Conservation (phyloP, 169 alveolate species). For the Neospora caninum region DNA sequence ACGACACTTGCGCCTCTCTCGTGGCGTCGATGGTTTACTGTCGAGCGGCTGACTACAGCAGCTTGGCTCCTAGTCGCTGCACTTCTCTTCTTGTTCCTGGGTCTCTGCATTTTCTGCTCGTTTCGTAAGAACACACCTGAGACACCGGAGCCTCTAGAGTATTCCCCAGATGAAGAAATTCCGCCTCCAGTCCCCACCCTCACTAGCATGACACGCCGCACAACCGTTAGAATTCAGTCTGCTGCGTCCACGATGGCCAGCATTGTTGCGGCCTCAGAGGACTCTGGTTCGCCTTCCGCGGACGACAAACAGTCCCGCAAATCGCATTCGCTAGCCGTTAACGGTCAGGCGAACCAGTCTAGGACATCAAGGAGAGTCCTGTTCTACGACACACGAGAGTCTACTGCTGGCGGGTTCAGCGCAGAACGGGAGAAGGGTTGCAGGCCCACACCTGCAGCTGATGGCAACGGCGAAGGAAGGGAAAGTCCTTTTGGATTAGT, state of each 20-base stretch:
- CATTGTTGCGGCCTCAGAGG: not conserved
- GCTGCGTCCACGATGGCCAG: not conserved
- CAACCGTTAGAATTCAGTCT: not conserved
- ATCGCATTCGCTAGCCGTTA: not conserved
- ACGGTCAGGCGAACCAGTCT: not conserved
- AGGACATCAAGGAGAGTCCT: too few relatives aligned
- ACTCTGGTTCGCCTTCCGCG: not conserved
- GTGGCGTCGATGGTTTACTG: conserved; percentile 28
- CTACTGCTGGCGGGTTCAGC: too few relatives aligned
- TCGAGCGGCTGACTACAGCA: not conserved
- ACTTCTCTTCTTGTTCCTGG: not conserved
- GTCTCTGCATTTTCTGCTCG: conserved; percentile 25
- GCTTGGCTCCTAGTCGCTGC: conserved; percentile 25
- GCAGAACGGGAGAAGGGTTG: too few relatives aligned
- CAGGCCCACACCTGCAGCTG: too few relatives aligned
- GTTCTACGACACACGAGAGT: too few relatives aligned
- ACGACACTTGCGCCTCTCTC: conserved; percentile 1
- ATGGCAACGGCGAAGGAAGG: too few relatives aligned
- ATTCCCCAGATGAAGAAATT: not conserved
- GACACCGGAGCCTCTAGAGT: not conserved
- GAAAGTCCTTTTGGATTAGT: too few relatives aligned
- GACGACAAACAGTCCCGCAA: not conserved
- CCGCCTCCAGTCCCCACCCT: not conserved
- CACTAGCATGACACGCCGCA: conserved; percentile 11
- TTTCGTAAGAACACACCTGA: not conserved